Base-by-base conservation (phyloP, 805 yeast genomes). In the Lipomyces sp. region DNA sequence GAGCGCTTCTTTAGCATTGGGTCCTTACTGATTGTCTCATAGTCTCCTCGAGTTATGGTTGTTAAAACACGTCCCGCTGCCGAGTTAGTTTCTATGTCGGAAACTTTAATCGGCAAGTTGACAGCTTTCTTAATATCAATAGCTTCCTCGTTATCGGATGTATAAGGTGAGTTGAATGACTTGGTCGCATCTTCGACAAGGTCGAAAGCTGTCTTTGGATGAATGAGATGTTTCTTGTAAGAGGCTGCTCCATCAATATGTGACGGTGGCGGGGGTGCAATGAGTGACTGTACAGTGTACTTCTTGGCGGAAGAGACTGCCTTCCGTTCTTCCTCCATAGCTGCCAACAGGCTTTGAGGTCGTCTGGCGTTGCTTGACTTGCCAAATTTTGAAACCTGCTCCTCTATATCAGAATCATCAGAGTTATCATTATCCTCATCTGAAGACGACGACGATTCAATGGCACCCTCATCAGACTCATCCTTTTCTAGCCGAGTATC, bases 1-100 rank as follows among this genome's bases (percentile, higher is more conserved):
- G 90, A 84, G 71, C 86, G 86, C n/a, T 82, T 64, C 37, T 73
- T 69, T 18, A 68, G 60, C 15, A 48, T 51, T 7, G 68, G 63
- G 13, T 71, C 68, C 15, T 67, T 70, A 29, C 64, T 64, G 7
- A 85, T 76, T 67, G 83, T 83, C 73, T 87, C 87, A 72, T 86
- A 86, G 69, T 83, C 82, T 1, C 93, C 93, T 68, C 92, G 80
- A 1, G 91, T 87, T 50, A 90, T 82, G 4, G 90, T 88, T 69
- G 89, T 84, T 18, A 89, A 81, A n/a, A 86, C 88, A 62, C 92
- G 80, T 54, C 86, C 84, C 60, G 84, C 84, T 7, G 79, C 77
- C 34, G 76, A 77, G 71, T 85, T 85, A 18, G 86, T 78, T 69
- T 86, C 87, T 24, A 87, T 77, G 34, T 83, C 84, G 2, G 90